These are phyloP conservation scores for Salix caprea DNA, from an alignment of 345 rosid genomes.

Conservation along the genomic window DNA sequence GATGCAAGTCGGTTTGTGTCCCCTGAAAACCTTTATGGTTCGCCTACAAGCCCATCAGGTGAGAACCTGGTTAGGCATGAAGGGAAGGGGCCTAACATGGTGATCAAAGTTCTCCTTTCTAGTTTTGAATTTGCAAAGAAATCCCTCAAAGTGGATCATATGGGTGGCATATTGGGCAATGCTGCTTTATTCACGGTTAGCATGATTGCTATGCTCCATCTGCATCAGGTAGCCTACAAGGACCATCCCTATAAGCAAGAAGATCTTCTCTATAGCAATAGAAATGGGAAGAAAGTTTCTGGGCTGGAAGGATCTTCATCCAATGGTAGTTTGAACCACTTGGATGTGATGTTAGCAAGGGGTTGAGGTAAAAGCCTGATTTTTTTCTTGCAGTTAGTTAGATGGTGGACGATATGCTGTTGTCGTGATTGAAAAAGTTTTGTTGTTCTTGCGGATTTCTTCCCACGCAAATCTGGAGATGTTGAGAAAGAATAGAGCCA, in stretches of 20 bases:
- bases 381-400: background rate
- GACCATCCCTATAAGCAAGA: conserved; percentile 39
- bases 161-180: conserved; percentile 69
- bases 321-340: conserved; percentile 31
- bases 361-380: conserved; percentile 41
- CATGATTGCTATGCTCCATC: conserved; percentile 70
- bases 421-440: background rate
- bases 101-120: conserved; percentile 46
- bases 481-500: background rate
- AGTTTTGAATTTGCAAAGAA: conserved; percentile 57
- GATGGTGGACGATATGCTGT: background rate
- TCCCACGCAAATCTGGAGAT: conserved; percentile 1
- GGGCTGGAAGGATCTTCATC: conserved; percentile 38
- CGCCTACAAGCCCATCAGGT: conserved; percentile 36
- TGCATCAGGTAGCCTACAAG: conserved; percentile 46
- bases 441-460: background rate
- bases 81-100: conserved; percentile 30
- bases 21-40: conserved; percentile 49
- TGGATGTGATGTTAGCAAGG: conserved; percentile 76
- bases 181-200: conserved; percentile 75
- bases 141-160: conserved; percentile 49
- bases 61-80: conserved; percentile 24
- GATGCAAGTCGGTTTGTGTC: conserved; percentile 44
- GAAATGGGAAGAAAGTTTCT: conserved; percentile 30
- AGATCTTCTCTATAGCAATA: conserved; percentile 27